These are phyloP conservation scores for Mycena galericulata DNA, from an alignment of 768 basidiomycete species.

Conservation along the genomic window DNA sequence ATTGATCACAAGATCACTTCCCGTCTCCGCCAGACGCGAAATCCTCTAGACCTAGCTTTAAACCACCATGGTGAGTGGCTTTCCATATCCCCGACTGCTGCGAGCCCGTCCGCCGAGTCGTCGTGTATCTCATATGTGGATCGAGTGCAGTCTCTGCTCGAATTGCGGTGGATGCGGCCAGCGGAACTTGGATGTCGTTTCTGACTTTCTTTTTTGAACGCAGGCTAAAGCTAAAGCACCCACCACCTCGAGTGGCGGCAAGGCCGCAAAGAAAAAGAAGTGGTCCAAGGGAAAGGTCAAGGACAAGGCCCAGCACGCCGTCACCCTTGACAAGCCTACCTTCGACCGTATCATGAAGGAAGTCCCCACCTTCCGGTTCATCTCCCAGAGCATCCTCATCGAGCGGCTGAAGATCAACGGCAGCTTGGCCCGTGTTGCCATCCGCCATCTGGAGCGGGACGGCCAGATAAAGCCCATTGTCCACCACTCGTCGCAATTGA, in stretches of 20 bases:
- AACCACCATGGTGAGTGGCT: constrained; percentile 14
- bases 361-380: constrained; percentile 98
- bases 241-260: constrained; percentile 79
- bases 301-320: constrained; percentile 99
- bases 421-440: constrained; percentile 90
- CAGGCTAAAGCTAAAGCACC: constrained; percentile 86
- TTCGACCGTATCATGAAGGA: constrained; percentile 97
- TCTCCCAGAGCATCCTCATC: constrained; percentile 97
- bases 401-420: constrained; percentile 99
- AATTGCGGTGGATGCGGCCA: constrained; percentile 22
- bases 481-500: constrained; percentile 93
- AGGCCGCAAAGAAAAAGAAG: constrained; percentile 99
- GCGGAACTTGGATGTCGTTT: constrained; percentile 22
- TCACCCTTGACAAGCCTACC: constrained; percentile 92
- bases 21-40: too few relatives aligned
- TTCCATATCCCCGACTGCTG: not conserved
- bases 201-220: constrained; percentile 22
- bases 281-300: constrained; percentile 99
- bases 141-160: not conserved
- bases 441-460: constrained; percentile 93
- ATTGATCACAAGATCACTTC: too few relatives aligned
- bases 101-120: not conserved
- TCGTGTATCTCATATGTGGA: too few relatives aligned
- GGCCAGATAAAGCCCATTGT: constrained; percentile 96
- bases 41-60: too few relatives aligned